Base-by-base conservation (phyloP, 805 yeast genomes). In the Limtongia smithiae region DNA sequence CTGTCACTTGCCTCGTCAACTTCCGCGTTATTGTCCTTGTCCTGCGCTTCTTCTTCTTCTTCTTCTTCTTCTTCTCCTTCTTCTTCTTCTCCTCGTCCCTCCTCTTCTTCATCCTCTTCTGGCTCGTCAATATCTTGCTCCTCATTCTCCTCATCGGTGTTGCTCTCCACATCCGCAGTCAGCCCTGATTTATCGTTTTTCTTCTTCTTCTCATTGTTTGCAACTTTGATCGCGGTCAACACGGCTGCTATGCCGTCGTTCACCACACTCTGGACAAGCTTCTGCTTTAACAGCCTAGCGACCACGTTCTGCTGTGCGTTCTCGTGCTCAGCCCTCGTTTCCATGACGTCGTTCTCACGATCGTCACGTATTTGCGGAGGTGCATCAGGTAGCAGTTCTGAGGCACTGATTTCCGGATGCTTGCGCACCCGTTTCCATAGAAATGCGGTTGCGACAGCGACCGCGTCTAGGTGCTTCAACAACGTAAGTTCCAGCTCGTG, bases 401-500 rank as follows among this genome's bases (percentile, higher is more conserved):
- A 43, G 12, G 33, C 51, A 7, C 27, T 21, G 11, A 46, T 25
- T 30, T 46, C 48, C 18, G 35, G 33, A 11, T 40, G 40, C 22
- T 46, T 57, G 25, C 40, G 46, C 20, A 37, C 34, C 45, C 46
- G 36, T 21, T 58, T 48, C 38, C 43, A 38, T 8, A 49, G 21
- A 35, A 50, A 46, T 17, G 42, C 31, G 4, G 44, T 37, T 14
- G 66, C 60, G 41, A 60, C 40, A 12, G 46, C 45, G 3, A 42
- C 47, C 6, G 52, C 24, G 21, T 61, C 61, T 28, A 64, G 31
- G 12, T 25, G 34, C 32, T 60, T 57, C 40, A 49, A 41, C 11
- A 58, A 51, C n/a, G 35, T 53, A 7, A 57, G 36, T 42, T 66
- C 65, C 21, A 41, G 57, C 32, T 57, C 61, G 33, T 50, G 37